These are phyloP conservation scores for Kazachstania sp. DNA, from an alignment of 1,139 yeast species.

Conservation along the genomic window DNA sequence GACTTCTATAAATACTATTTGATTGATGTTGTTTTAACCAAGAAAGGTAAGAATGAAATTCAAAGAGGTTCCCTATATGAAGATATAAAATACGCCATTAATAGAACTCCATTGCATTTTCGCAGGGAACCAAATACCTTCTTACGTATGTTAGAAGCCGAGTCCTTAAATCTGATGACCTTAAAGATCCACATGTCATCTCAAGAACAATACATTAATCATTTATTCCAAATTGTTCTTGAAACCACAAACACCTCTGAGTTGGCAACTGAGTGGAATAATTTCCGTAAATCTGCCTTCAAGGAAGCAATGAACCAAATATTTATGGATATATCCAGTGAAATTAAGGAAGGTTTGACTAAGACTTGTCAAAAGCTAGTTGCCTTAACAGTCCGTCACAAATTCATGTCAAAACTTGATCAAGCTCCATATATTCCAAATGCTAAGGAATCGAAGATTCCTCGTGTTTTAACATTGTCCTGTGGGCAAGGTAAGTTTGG, in stretches of 20 bases:
- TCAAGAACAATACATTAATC: constrained; percentile 38
- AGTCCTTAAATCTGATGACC: constrained; percentile 48
- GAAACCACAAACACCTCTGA: constrained; percentile 82
- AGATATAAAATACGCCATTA: constrained; percentile 84
- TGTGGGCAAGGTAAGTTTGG: constrained; percentile 78
- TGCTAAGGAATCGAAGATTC: constrained; percentile 73
- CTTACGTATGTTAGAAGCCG: constrained; percentile 88
- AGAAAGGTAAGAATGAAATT: constrained; percentile 76
- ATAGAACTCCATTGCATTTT: constrained; percentile 69
- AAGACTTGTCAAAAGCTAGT: constrained; percentile 68
- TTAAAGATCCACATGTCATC: constrained; percentile 40
- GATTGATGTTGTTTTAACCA: constrained; percentile 70
- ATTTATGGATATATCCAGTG: constrained; percentile 58
- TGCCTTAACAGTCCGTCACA: constrained; percentile 59
- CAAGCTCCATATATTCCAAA: constrained; percentile 90
- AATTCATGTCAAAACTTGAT: constrained; percentile 63
- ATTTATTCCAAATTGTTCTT: constrained; percentile 49
- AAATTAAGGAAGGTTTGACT: constrained; percentile 76
- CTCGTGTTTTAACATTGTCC: constrained; percentile 73
- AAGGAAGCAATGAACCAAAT: constrained; percentile 60
- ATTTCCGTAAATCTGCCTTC: constrained; percentile 59
- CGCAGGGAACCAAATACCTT: constrained; percentile 69
- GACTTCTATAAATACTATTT: constrained; percentile 61
- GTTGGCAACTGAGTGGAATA: constrained; percentile 74
- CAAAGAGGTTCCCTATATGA: constrained; percentile 75